Conservation (phyloP, 306 rosid genomes). For the Prunus davidiana region DNA sequence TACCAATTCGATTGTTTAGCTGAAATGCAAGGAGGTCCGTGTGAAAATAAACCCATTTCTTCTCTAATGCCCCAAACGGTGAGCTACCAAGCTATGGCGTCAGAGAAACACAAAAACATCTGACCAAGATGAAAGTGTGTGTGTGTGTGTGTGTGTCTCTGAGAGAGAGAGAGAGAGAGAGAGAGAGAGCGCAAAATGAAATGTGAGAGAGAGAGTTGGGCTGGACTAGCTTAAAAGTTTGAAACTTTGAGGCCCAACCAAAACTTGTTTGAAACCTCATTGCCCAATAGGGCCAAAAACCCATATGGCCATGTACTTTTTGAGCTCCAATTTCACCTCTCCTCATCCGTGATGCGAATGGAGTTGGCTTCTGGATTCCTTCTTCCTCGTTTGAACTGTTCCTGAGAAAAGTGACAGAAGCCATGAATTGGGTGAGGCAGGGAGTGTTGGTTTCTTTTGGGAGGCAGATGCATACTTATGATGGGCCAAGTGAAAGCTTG, state of each 20-base stretch:
- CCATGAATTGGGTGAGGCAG: constrained; percentile 33
- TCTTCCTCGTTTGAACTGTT: not conserved
- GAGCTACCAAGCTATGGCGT: not conserved
- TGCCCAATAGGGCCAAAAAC: not conserved
- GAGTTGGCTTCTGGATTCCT: not conserved
- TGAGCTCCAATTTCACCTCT: not conserved
- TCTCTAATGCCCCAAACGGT: not conserved
- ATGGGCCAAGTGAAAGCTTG: constrained; percentile 42
- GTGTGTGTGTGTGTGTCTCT: not conserved
- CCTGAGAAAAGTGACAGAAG: not conserved
- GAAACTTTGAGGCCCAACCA: not conserved
- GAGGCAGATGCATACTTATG: constrained; percentile 28
- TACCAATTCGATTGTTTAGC: not conserved
- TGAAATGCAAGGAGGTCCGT: constrained; percentile 6
- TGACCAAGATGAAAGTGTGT: not conserved
- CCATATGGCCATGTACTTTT: not conserved
- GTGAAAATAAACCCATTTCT: constrained; percentile 15
- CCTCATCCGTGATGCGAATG: not conserved
- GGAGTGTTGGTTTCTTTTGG: constrained; percentile 23
- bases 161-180: not conserved
- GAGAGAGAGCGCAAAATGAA: not conserved
- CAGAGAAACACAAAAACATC: not conserved
- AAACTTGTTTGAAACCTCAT: not conserved
- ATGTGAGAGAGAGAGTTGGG: not conserved
- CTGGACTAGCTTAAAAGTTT: not conserved